Percentiles rank a stretch among this genome's conserved stretches.
These are phyloP conservation scores for Hypoxylon sp. DNA, from an alignment of 2,329 filamentous ascomycete genomes.

Conservation along the genomic window DNA sequence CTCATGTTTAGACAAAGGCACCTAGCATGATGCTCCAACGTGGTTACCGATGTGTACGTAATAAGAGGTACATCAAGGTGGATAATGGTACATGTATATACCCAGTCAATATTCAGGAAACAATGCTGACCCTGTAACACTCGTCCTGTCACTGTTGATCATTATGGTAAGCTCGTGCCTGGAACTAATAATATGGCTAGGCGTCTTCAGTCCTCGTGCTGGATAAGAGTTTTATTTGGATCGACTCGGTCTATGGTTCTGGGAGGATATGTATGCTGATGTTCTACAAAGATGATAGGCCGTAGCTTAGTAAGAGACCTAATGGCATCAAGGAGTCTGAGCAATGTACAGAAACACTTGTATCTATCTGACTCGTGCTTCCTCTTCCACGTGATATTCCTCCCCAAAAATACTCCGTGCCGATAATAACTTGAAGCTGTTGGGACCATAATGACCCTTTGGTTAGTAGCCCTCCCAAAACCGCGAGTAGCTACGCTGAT, in stretches of 20 bases:
- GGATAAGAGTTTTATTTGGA: conserved; percentile 14
- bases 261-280: conserved; percentile 3
- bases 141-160: not conserved
- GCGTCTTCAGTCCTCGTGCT: conserved; percentile 7
- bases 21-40: conserved; percentile 8
- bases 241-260: conserved; percentile 5
- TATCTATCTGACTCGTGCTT: conserved; percentile 28
- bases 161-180: conserved; percentile 2
- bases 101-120: not conserved
- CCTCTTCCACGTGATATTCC: conserved; percentile 7
- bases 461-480: conserved; percentile 22
- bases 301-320: conserved; percentile 17
- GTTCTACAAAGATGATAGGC: conserved; percentile 1
- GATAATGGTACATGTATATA: conserved; percentile 3
- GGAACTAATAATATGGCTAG: conserved; percentile 9
- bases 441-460: conserved; percentile 3
- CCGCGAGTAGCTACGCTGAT: conserved; percentile 18
- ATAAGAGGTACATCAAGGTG: conserved; percentile 18
- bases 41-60: conserved; percentile 13
- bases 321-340: conserved; percentile 20
- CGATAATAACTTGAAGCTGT: conserved; percentile 8
- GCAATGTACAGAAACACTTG: conserved; percentile 33
- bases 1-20: conserved; percentile 28
- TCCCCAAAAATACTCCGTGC: conserved; percentile 16
- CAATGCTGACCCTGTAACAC: not conserved